These are phyloP conservation scores for Noccaea caerulescens DNA, from an alignment of 345 rosid genomes.

Conservation along the genomic window DNA sequence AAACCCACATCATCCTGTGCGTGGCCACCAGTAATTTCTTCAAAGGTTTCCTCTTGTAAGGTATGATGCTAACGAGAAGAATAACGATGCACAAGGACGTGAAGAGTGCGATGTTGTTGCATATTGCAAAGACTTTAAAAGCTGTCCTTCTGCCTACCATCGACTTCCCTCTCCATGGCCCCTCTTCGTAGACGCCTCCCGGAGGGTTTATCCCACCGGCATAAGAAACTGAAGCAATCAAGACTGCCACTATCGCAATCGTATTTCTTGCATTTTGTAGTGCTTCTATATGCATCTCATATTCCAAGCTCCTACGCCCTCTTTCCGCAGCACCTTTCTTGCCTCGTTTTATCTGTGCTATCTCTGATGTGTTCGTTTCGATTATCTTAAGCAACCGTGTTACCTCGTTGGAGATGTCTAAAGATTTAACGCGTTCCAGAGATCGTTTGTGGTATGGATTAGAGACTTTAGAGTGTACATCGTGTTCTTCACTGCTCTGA, in stretches of 20 bases:
- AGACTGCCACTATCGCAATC: constrained; percentile 58
- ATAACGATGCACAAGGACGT: constrained; percentile 60
- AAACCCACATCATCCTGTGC: constrained; percentile 67
- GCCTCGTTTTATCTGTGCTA: background rate
- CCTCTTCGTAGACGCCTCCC: constrained; percentile 52
- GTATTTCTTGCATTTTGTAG: constrained; percentile 69
- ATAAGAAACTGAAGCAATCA: constrained; percentile 65
- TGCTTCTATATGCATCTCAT: constrained; percentile 54
- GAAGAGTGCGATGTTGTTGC: constrained; percentile 63
- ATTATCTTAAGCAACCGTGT: constrained; percentile 12
- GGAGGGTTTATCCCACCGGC: constrained; percentile 82
- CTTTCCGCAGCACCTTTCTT: constrained; percentile 24
- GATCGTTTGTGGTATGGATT: background rate
- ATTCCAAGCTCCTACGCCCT: constrained; percentile 31
- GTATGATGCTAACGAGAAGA: constrained; percentile 62
- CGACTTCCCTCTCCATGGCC: constrained; percentile 46
- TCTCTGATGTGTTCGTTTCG: background rate
- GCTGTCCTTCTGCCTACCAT: constrained; percentile 42
- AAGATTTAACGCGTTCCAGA: background rate
- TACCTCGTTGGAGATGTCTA: background rate
- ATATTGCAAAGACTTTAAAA: constrained; percentile 60
- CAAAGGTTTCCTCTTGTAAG: constrained; percentile 57
- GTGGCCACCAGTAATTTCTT: constrained; percentile 54
- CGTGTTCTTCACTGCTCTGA: background rate
- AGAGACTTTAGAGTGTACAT: background rate